Base-by-base conservation (phyloP, 192 early-diverging fungal species). In the Rhizoclosmatium sp. region DNA sequence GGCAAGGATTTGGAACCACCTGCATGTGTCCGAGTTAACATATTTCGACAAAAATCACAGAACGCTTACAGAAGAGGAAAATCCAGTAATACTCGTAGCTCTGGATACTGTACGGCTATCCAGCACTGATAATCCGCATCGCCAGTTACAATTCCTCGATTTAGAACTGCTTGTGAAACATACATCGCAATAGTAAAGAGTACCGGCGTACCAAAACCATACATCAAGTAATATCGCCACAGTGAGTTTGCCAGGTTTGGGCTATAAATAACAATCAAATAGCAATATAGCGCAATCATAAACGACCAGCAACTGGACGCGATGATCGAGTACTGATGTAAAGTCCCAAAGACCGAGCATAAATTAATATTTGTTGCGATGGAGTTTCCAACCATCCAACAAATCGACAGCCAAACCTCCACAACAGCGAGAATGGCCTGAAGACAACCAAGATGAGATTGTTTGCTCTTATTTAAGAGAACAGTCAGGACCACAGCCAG, bases 131-230 rank as follows among this genome's bases (percentile, higher is more conserved):
- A 54, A 12, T 7, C 16, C 5, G 51, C 51, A 54, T 54, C 51
- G 51, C 51, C 51, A 12, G 54, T 47, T 71, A 71, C 41, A 49
- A 12, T 23, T 21, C 70, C 70, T n/a, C 47, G 21, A 56, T 56
- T 4, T 42, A 58, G 41, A 39, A 19, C 47, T 14, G 14, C 23
- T 42, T 71, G 49, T 4, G 39, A 4, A 14, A 48, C 31, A 56
- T 56, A 71, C 16, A 58, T 4, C 9, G 12, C 12, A n/a, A 19
- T 49, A 39, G 54, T 56, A 47, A 49, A 49, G 4, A 71, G 9
- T 12, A 71, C 4, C 4, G 70, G 49, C 3, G 40, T 4, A 39
- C 70, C 70, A 14, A 39, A 71, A 4, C 49, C 70, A 71, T 71
- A 71, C 4, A 71, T 14, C n/a, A 23, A 58, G 51, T 56, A 71